Base-by-base conservation (phyloP, 208 protist species). In the Crithidia sp. region DNA sequence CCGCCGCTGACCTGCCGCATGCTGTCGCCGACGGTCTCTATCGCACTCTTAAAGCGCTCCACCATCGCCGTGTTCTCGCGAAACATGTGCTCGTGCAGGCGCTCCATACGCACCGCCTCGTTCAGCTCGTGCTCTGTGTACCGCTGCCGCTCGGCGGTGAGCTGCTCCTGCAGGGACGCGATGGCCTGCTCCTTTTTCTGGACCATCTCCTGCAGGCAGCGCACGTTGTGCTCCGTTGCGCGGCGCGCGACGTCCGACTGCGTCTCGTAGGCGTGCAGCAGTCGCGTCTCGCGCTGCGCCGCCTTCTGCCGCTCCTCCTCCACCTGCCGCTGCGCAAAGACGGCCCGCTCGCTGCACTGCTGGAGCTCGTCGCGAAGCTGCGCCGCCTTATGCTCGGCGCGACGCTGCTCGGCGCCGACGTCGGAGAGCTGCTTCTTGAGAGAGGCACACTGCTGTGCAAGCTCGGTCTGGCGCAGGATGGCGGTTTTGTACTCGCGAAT, bases 21-120 rank as follows among this genome's bases (percentile, higher is more conserved):
- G 12, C 64, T 68, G 60, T 85, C 69, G 28, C 83, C 86, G 28
- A 87, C 85, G 19, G 82, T 89, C 16, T 79, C 71, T 53, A 97
- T 92, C 3, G 88, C 89, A 57, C 82, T 88, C 50, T 86, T 83
- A 60, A 95, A 95, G 19, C 90, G 85, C 54, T 93, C 89, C 39
- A 94, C 83, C 88, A 95, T 93, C 7, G 84, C 81, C 14, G 76
- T 89, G 76, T 97, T 94, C 59, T 97, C 92, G 12, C 82, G 79
- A 61, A 93, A 93, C 81, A 97, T 85, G 16, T 86, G 78, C 49
- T 94, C 90, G 74, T 97, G 92, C 37, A 97, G 62, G 7, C 74
- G 76, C 71, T 97, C 92, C 86, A 97, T 88, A 6, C 92, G 85
- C 59, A 80, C 77, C 14, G 92, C 85, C 76, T 97, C 92, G 61